Evolutionary conservation across 2,329 filamentous ascomycete genomes (phyloP).

Genomic region (Clonostachys byssicola): DNA sequence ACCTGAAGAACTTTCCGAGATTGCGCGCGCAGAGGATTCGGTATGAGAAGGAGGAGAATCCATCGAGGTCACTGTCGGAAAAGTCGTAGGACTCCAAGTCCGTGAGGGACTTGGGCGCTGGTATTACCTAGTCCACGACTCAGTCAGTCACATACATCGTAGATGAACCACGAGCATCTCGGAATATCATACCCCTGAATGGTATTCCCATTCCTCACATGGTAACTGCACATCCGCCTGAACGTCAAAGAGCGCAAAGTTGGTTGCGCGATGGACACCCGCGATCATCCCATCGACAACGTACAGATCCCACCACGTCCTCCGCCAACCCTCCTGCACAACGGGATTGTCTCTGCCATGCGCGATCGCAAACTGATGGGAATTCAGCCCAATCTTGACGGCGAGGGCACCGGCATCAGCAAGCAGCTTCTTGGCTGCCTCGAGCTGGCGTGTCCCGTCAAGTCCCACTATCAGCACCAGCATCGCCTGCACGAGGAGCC

Average conservation of each 20-base stretch:
- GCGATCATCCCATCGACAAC: conserved; percentile 83
- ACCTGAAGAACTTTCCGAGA: conserved; percentile 68
- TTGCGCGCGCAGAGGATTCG: conserved; percentile 78
- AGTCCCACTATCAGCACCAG: conserved; percentile 73
- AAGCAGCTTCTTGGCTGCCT: conserved; percentile 64
- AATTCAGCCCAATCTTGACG: conserved; percentile 73
- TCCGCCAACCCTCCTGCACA: conserved; percentile 76
- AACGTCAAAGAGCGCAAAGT: conserved; percentile 66
- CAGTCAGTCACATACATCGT: too few relatives aligned
- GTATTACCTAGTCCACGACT: conserved; percentile 32
- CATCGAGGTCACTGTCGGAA: conserved; percentile 56
- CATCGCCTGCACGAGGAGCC: conserved; percentile 71
- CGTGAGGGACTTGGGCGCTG: conserved; percentile 58
- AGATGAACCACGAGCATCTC: too few relatives aligned
- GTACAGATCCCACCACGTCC: conserved; percentile 88
- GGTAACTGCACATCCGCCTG: conserved; percentile 68
- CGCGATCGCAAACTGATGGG: conserved; percentile 58
- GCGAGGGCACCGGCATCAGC: conserved; percentile 66
- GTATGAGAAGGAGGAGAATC: conserved; percentile 81
- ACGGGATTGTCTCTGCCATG: conserved; percentile 62
- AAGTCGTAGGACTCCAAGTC: conserved; percentile 79
- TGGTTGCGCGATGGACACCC: conserved; percentile 70
- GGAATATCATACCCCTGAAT: conserved; percentile 31
- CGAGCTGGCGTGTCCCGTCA: conserved; percentile 71
- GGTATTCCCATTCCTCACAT: conserved; percentile 74